phyloP scores from a whole-genome alignment of 2,329 filamentous ascomycete genomes.

The Neoscytalidium dimidiatum region DNA sequence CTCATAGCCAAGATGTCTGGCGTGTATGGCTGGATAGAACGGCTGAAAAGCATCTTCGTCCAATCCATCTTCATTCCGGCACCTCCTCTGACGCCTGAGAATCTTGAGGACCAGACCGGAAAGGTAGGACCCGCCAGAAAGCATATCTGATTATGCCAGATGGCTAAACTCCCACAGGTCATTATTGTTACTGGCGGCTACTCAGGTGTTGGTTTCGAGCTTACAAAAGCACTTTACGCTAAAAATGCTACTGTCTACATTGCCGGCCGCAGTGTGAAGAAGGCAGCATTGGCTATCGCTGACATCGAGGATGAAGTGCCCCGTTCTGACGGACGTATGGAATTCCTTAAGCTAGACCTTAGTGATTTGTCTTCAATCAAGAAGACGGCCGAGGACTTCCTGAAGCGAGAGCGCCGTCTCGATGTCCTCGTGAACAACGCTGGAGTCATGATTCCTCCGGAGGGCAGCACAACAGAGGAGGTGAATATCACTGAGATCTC shows the following conservation, averaged over 20 bases:
- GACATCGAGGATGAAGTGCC: slow-evolving; percentile 42
- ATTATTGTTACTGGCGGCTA: slow-evolving; percentile 56
- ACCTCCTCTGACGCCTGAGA: slow-evolving; percentile 46
- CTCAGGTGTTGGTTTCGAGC: slow-evolving; percentile 54
- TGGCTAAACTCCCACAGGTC: slow-evolving; percentile 30
- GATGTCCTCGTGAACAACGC: slow-evolving; percentile 45
- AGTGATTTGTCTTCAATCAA: slow-evolving; percentile 46
- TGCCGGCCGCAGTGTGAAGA: slow-evolving; percentile 51
- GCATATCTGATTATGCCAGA: not conserved
- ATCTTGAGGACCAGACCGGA: slow-evolving; percentile 38
- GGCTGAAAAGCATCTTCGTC: slow-evolving; percentile 21
- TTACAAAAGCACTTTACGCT: slow-evolving; percentile 56
- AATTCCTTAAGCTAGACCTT: slow-evolving; percentile 41
- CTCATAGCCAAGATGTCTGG: not conserved
- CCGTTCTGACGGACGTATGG: slow-evolving; percentile 29
- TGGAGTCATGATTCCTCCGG: slow-evolving; percentile 34
- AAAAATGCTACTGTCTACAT: slow-evolving; percentile 59
- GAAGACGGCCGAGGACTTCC: slow-evolving; percentile 39
- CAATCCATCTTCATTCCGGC: slow-evolving; percentile 34
- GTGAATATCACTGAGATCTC: not conserved
- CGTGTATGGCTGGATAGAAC: slow-evolving; percentile 17
- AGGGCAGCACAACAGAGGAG: slow-evolving; percentile 23
- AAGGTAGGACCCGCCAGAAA: not conserved
- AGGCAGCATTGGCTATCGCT: slow-evolving; percentile 49
- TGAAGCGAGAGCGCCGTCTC: slow-evolving; percentile 40